phyloP scores from a whole-genome alignment of 768 basidiomycete species.

The Hemileccinum rubropunctum region DNA sequence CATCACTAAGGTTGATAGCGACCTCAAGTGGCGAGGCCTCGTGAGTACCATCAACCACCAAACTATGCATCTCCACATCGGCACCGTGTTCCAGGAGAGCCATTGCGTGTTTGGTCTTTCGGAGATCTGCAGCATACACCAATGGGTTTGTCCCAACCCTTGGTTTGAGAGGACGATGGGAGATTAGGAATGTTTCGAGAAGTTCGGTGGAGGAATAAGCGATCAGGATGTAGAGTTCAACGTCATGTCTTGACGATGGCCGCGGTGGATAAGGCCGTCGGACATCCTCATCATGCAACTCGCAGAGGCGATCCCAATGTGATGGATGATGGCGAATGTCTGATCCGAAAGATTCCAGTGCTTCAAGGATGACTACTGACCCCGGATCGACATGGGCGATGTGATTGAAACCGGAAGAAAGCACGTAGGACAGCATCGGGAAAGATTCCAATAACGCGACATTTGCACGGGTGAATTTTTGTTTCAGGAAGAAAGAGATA shows the following conservation, averaged over 20 bases:
- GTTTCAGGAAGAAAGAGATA: neutral
- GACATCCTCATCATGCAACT: neutral
- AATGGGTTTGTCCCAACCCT: constrained; percentile 5
- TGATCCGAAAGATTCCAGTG: neutral
- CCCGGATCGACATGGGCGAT: neutral
- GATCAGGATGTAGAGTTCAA: neutral
- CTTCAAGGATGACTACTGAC: neutral
- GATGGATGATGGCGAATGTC: neutral
- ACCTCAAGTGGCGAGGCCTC: neutral
- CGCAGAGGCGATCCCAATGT: too few species aligned
- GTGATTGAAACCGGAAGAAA: neutral
- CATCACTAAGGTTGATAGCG: neutral
- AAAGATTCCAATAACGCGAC: neutral
- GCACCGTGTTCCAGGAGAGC: neutral
- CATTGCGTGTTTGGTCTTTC: constrained; percentile 2
- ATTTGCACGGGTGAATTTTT: neutral
- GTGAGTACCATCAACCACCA: neutral
- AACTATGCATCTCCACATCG: neutral
- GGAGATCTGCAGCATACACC: neutral
- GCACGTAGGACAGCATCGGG: neutral
- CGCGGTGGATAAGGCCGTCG: neutral
- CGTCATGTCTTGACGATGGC: neutral
- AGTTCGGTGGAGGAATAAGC: neutral
- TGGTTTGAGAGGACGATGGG: neutral
- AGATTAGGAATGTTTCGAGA: neutral